phyloP scores from a whole-genome alignment of 176 grass and related monocot genomes.

The Cenchrus fungigraminus region DNA sequence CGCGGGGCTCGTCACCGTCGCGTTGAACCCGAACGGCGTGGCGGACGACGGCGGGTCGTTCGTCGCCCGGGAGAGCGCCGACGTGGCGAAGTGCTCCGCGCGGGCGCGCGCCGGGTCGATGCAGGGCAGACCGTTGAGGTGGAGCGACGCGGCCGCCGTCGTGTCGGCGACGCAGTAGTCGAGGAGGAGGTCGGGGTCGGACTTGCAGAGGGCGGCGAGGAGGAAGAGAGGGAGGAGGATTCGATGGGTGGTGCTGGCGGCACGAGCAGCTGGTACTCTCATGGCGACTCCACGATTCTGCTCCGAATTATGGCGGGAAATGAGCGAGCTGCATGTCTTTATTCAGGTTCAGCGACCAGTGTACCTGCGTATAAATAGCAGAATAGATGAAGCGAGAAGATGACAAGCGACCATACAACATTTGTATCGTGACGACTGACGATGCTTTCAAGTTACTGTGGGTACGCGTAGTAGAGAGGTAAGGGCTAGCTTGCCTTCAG shows the following conservation, averaged over 20 bases:
- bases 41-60: slow-evolving; percentile 1
- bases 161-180: slow-evolving; percentile 61
- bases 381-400: neutral
- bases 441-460: slow-evolving; percentile 47
- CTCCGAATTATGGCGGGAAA: slow-evolving; percentile 15
- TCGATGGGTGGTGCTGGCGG: neutral
- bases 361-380: slow-evolving; percentile 4
- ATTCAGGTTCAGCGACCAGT: neutral
- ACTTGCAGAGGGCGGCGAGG: slow-evolving; percentile 5
- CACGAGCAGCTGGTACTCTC: neutral
- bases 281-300: slow-evolving; percentile 6
- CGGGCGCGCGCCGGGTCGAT: slow-evolving; percentile 50
- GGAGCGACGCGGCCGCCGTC: neutral
- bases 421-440: neutral
- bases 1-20: slow-evolving; percentile 47
- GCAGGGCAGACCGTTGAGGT: slow-evolving; percentile 62
- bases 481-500: slow-evolving; percentile 38
- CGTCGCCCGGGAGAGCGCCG: slow-evolving; percentile 40
- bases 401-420: neutral
- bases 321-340: neutral
- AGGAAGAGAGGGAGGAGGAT: slow-evolving; percentile 15
- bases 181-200: slow-evolving; percentile 62
- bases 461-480: slow-evolving; percentile 18
- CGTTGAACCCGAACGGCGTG: slow-evolving; percentile 53
- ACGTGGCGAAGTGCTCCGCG: slow-evolving; percentile 60